phyloP scores from a whole-genome alignment of 257 asterid genomes.

The Haberlea rhodopensis region DNA sequence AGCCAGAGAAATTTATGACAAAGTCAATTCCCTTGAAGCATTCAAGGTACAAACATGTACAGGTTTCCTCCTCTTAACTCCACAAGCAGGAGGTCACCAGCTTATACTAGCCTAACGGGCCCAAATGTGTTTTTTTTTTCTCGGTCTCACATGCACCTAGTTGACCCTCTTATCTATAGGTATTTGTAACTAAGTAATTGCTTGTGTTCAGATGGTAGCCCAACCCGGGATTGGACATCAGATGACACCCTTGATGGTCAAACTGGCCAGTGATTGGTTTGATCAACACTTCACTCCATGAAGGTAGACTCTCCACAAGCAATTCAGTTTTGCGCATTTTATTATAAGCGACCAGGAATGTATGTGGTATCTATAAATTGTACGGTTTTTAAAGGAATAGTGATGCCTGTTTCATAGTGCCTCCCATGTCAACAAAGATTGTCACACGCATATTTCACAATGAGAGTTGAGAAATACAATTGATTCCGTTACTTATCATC shows the following conservation, averaged over 20 bases:
- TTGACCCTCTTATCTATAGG: background rate
- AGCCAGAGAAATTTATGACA: constrained; percentile 36
- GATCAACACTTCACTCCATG: constrained; percentile 30
- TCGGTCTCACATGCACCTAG: background rate
- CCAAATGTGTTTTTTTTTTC: background rate
- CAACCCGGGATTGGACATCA: constrained; percentile 67
- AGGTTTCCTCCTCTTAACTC: background rate
- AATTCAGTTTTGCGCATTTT: background rate
- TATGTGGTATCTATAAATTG: background rate
- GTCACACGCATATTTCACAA: no score
- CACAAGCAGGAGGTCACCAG: background rate
- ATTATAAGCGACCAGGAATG: background rate
- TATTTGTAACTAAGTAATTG: constrained; percentile 2
- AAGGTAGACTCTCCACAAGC: background rate
- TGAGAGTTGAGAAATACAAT: no score
- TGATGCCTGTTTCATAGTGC: background rate
- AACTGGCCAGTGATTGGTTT: constrained; percentile 71
- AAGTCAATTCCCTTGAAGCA: constrained; percentile 29
- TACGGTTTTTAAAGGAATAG: constrained; percentile 11
- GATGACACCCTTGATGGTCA: constrained; percentile 81
- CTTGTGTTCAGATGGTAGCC: constrained; percentile 48
- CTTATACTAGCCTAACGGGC: background rate
- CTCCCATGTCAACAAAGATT: no score
- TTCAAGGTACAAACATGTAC: constrained; percentile 47
- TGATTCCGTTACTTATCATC: no score